Conservation (phyloP, 441 rosid genomes). For the California macrophylla region DNA sequence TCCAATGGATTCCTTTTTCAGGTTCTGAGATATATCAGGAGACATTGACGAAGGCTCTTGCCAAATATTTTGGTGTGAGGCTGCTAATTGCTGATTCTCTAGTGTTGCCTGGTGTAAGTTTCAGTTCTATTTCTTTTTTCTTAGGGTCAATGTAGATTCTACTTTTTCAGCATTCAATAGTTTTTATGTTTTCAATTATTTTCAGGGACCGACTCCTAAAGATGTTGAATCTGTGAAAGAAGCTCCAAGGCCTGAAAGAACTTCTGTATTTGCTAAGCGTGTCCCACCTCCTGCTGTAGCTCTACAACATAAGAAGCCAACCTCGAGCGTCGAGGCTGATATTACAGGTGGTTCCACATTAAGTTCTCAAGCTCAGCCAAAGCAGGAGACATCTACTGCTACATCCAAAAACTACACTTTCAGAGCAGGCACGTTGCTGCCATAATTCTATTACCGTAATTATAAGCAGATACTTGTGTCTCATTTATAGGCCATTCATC, state of each 20-base stretch:
- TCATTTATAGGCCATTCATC: neutral
- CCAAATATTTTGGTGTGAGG: constrained; percentile 74
- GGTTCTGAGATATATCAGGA: constrained; percentile 99
- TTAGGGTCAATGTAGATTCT: neutral
- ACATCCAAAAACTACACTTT: constrained; percentile 74
- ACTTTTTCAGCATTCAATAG: neutral
- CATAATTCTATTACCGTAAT: neutral
- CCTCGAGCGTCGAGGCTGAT: constrained; percentile 92
- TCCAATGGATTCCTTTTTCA: constrained; percentile 21
- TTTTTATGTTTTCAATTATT: constrained; percentile 10
- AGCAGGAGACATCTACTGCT: constrained; percentile 89
- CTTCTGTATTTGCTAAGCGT: constrained; percentile 58
- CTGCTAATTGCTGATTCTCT: constrained; percentile 77
- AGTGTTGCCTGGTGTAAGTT: constrained; percentile 83
- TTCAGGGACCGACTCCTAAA: constrained; percentile 62
- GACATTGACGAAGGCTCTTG: constrained; percentile 82
- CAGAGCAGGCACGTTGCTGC: constrained; percentile 52
- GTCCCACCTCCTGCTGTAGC: constrained; percentile 47
- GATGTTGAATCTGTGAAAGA: constrained; percentile 68
- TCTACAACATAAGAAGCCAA: constrained; percentile 65
- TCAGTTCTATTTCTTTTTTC: constrained; percentile 10
- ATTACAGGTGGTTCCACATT: constrained; percentile 79
- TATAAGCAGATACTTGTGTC: neutral
- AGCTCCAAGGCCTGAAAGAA: constrained; percentile 59
- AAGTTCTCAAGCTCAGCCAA: constrained; percentile 65